Percentiles rank a stretch among this genome's conserved stretches.
Conservation (phyloP, 352 stramenopile genomes). For the Phytopythium boreale region DNA sequence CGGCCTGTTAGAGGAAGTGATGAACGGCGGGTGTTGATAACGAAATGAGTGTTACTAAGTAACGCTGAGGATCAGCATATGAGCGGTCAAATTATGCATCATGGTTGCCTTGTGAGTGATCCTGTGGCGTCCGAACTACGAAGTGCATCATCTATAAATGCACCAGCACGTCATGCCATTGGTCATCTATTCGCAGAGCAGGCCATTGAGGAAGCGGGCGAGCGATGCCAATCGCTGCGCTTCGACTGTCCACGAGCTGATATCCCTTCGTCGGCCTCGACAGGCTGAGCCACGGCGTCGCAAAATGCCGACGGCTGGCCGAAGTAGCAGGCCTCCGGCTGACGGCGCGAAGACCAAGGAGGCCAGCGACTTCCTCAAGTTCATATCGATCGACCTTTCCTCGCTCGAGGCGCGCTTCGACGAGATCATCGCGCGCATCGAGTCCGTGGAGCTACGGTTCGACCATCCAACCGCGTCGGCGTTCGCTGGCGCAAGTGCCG, state of each 20-base stretch:
- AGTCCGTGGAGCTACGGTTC: conserved; percentile 33
- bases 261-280: too few relatives aligned
- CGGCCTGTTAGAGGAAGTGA: conserved; percentile 22
- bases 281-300: background rate
- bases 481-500: background rate
- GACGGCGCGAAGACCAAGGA: conserved; percentile 6
- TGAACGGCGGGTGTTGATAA: conserved; percentile 3
- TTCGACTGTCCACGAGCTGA: background rate
- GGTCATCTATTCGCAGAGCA: background rate
- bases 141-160: background rate
- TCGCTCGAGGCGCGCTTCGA: conserved; percentile 51
- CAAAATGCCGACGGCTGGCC: background rate
- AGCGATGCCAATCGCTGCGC: background rate
- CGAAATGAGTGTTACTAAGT: too few relatives aligned
- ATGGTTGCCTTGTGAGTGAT: background rate
- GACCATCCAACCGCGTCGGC: background rate
- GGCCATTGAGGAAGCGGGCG: background rate
- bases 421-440: conserved; percentile 40
- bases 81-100: background rate
- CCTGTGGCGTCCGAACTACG: too few relatives aligned
- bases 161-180: background rate
- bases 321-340: background rate
- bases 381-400: conserved; percentile 43
- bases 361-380: conserved; percentile 42
- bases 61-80: background rate